Percentiles rank a stretch among this genome's conserved stretches.
Conservation (phyloP, 2,329 filamentous ascomycete genomes). For the Claviceps pusilla region DNA sequence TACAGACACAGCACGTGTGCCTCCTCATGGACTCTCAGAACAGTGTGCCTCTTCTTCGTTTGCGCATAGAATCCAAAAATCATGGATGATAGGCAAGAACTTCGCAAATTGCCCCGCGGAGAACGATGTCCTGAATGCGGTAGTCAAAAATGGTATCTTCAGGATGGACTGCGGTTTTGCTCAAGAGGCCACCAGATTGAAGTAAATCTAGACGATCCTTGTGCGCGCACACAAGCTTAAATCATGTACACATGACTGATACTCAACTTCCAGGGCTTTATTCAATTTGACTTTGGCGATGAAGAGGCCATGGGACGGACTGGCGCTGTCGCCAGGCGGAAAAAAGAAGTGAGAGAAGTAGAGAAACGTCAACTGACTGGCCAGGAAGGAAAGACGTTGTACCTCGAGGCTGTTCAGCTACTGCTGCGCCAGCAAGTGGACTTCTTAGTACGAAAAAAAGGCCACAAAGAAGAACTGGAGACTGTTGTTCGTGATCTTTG, state of each 20-base stretch:
- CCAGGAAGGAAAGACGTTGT: constrained; percentile 57
- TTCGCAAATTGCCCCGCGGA: constrained; percentile 36
- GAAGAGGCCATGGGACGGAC: constrained; percentile 55
- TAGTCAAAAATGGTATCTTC: constrained; percentile 54
- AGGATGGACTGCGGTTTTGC: constrained; percentile 67
- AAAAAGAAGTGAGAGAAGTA: constrained; percentile 41
- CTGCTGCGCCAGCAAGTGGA: constrained; percentile 68
- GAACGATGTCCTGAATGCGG: constrained; percentile 51
- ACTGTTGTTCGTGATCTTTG: constrained; percentile 71
- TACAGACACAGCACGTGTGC: background rate
- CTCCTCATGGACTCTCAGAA: background rate
- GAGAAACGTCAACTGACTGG: constrained; percentile 45
- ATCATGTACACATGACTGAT: background rate
- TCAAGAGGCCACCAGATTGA: constrained; percentile 67
- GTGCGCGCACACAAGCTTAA: background rate
- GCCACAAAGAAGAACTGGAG: constrained; percentile 60
- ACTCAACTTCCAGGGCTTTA: constrained; percentile 27
- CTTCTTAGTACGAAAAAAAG: constrained; percentile 54
- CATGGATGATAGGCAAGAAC: constrained; percentile 28
- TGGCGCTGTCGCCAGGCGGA: constrained; percentile 39
- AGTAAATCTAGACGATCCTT: constrained; percentile 26
- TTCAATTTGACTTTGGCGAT: constrained; percentile 45
- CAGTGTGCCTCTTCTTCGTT: background rate
- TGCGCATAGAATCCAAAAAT: background rate
- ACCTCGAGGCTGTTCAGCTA: constrained; percentile 70